Conservation (phyloP, 2,329 filamentous ascomycete genomes). For the Didymellaceae sp. region DNA sequence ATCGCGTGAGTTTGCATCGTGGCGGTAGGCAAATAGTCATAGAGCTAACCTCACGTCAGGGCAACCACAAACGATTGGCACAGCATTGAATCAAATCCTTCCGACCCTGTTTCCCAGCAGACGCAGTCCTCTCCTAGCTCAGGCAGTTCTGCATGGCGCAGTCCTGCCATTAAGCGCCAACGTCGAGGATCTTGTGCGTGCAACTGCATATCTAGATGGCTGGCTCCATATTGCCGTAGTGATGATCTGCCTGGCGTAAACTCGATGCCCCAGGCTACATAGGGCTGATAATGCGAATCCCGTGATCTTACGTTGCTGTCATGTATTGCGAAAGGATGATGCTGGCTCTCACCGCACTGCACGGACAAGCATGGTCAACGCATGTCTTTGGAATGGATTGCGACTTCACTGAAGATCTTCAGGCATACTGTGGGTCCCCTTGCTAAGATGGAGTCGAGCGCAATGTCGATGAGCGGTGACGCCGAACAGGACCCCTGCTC, state of each 20-base stretch:
- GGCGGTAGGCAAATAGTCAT: constrained; percentile 20
- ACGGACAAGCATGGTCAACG: background rate
- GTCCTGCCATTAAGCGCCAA: constrained; percentile 79
- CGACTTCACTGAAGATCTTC: constrained; percentile 10
- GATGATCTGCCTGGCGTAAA: constrained; percentile 67
- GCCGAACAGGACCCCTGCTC: constrained; percentile 2
- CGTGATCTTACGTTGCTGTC: constrained; percentile 6
- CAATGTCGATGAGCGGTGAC: constrained; percentile 9
- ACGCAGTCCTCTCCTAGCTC: constrained; percentile 81
- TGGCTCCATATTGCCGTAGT: constrained; percentile 85
- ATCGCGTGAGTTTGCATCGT: constrained; percentile 39
- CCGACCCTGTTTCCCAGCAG: constrained; percentile 87
- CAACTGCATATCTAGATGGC: constrained; percentile 87
- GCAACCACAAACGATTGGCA: constrained; percentile 74
- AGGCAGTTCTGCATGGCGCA: constrained; percentile 84
- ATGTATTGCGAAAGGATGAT: background rate
- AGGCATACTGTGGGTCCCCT: constrained; percentile 8
- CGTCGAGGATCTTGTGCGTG: constrained; percentile 81
- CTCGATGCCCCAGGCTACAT: constrained; percentile 2
- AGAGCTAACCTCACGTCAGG: constrained; percentile 34
- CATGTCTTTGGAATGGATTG: constrained; percentile 5
- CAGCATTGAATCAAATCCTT: constrained; percentile 75
- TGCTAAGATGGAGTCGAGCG: constrained; percentile 2
- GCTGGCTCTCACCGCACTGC: background rate
- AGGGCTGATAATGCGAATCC: constrained; percentile 10